These are phyloP conservation scores for Penicillium soppii DNA, from an alignment of 495 filamentous ascomycete genomes.

Conservation along the genomic window DNA sequence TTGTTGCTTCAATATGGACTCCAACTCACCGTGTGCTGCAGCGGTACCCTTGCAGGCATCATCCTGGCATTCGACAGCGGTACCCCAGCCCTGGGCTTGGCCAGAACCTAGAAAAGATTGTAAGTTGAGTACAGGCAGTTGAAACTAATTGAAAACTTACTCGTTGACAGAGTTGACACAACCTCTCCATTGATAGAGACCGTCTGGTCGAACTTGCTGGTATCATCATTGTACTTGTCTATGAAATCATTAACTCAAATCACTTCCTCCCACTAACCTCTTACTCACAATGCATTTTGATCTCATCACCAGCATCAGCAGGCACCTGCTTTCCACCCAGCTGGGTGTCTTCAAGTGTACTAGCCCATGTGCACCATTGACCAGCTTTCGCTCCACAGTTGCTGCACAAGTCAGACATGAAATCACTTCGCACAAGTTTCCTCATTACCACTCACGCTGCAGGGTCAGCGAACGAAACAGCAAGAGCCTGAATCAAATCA, in stretches of 20 bases:
- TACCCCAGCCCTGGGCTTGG: constrained; percentile 38
- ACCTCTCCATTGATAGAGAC: constrained; percentile 35
- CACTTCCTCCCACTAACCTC: background rate
- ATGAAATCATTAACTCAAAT: background rate
- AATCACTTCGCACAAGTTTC: background rate
- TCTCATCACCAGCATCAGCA: constrained; percentile 19
- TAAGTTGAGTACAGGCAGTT: background rate
- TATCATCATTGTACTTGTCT: constrained; percentile 39
- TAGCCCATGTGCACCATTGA: constrained; percentile 39
- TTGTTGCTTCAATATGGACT: background rate
- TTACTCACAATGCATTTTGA: constrained; percentile 24
- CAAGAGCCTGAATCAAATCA: constrained; percentile 38
- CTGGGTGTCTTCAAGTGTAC: constrained; percentile 26
- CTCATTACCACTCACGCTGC: constrained; percentile 12
- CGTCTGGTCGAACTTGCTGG: constrained; percentile 35
- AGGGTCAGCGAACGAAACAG: constrained; percentile 32
- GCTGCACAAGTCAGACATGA: constrained; percentile 8
- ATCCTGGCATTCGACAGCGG: constrained; percentile 40
- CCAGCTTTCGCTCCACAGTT: constrained; percentile 32
- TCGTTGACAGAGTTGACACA: constrained; percentile 32
- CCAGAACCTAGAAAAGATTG: constrained; percentile 16
- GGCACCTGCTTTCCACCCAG: constrained; percentile 22
- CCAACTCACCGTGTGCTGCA: constrained; percentile 29
- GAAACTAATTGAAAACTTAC: constrained; percentile 4
- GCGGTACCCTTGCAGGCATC: constrained; percentile 27